phyloP scores from a whole-genome alignment of 140 eudicot species.

The Artemisia princeps region DNA sequence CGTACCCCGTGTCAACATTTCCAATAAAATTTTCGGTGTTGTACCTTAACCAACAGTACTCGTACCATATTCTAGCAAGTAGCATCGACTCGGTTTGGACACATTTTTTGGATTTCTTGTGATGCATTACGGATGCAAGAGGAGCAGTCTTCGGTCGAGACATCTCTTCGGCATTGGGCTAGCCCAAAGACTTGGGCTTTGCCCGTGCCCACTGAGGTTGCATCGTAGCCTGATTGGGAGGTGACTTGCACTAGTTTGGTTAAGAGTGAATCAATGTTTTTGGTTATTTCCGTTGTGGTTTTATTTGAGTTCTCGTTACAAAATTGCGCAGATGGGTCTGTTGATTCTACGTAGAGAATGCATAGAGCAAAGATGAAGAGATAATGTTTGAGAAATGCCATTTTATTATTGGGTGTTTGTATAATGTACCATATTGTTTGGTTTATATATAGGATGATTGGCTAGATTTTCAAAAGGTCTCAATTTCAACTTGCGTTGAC shows the following conservation, averaged over 20 bases:
- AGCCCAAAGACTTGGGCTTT: conserved; percentile 48
- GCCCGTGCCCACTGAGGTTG: conserved; percentile 42
- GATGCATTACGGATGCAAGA: conserved; percentile 66
- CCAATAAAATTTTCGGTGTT: conserved; percentile 42
- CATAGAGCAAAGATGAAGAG: conserved; percentile 33
- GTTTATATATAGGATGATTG: conserved; percentile 6
- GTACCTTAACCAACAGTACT: conserved; percentile 69
- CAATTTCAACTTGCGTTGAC: too few species aligned
- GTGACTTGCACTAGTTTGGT: conserved; percentile 38
- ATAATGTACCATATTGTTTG: background rate
- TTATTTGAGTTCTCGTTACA: conserved; percentile 40
- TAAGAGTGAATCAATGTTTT: conserved; percentile 42
- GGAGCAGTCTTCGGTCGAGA: conserved; percentile 58
- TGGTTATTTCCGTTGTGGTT: conserved; percentile 27
- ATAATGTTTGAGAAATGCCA: conserved; percentile 28
- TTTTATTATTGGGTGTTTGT: conserved; percentile 11
- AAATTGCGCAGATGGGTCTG: conserved; percentile 38
- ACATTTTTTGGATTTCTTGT: conserved; percentile 29
- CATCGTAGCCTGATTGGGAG: conserved; percentile 33
- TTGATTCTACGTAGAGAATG: conserved; percentile 36
- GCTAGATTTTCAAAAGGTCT: background rate
- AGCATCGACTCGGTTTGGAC: conserved; percentile 58
- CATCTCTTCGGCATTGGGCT: conserved; percentile 86
- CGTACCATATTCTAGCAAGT: conserved; percentile 55
- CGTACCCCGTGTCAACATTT: conserved; percentile 52